Evolutionary conservation across 73 alveolate species (phyloP), one percentile per base, ranked within the genome.

Genomic region (Symbiodinium natans): DNA sequence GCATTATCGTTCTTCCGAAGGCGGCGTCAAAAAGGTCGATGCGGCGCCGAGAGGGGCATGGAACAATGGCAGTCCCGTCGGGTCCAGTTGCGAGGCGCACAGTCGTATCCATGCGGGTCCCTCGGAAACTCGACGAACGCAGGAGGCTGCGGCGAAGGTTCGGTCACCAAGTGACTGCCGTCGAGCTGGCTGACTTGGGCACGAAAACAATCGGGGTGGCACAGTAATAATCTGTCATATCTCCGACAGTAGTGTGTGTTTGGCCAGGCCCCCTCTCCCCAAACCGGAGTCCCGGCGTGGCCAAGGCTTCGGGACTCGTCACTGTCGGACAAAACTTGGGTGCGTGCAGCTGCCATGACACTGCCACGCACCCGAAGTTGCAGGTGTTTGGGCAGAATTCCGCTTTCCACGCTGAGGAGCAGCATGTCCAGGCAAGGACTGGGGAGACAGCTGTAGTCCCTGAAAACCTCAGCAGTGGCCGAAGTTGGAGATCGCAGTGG

Each of bases 11-110:
- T 34, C 36, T 25, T 41, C 31, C 41, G 10, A 43, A 88, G 95
- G 95, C 42, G 95, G 95, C 7, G 95, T 88, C 46, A 88, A 88
- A 36, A 88, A 88, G 73, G 48, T 88, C 38, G 95, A 88, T 3
- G 33, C 40, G 43, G 29, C 95, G 10, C 95, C n/a, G 73, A 88
- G 39, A 38, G 95, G 15, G 80, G 80, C 11, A 1, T 63, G 31
- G 80, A 29, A 21, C 71, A 52, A 29, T n/a, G n/a, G n/a, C n/a
- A n/a, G n/a, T n/a, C n/a, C n/a, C 71, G 3, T 13, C 71, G 71
- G 71, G n/a, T 21, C n/a, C 10, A 5, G 31, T 52, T 8, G n/a
- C 71, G 25, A 52, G 71, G 71, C 23, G 71, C 71, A 29, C 25
- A 52, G 1, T 52, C 27, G 31, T 52, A 21, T 52, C 71, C 71